Evolutionary conservation across 1,139 yeast species (phyloP).

Genomic region (Scheffersomyces illinoinensis): DNA sequence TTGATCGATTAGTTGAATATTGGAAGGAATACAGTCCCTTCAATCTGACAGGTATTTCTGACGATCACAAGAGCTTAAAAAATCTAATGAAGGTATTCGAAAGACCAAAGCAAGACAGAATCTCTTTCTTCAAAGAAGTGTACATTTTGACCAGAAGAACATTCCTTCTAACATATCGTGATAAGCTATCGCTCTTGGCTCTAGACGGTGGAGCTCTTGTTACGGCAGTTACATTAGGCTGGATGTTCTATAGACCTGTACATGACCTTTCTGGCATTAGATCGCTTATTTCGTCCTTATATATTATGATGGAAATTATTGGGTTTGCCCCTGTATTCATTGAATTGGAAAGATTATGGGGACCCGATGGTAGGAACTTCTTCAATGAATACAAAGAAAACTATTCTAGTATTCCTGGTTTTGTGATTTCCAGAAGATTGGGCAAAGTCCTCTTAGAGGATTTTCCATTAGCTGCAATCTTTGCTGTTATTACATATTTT

Average conservation of each 20-base stretch:
- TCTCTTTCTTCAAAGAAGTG: constrained; percentile 19
- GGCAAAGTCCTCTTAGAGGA: constrained; percentile 23
- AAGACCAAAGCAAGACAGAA: constrained; percentile 10
- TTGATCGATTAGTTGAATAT: constrained; percentile 15
- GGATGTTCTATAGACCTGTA: constrained; percentile 21
- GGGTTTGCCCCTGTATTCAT: constrained; percentile 25
- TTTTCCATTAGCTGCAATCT: constrained; percentile 20
- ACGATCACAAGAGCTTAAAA: constrained; percentile 10
- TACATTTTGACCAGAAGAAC: constrained; percentile 19
- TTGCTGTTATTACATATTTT: constrained; percentile 21
- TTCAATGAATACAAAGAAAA: constrained; percentile 22
- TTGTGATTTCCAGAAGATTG: constrained; percentile 20
- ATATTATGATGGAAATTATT: constrained; percentile 22
- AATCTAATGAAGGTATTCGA: constrained; percentile 11
- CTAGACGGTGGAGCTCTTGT: constrained; percentile 19
- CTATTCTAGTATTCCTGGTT: constrained; percentile 21
- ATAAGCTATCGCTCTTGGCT: constrained; percentile 16
- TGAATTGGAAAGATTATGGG: constrained; percentile 24
- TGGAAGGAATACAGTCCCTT: constrained; percentile 12
- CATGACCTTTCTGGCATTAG: constrained; percentile 22
- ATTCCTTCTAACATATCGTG: constrained; percentile 17
- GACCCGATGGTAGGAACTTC: constrained; percentile 21
- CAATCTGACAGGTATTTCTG: background rate
- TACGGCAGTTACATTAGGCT: constrained; percentile 19
- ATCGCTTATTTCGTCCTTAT: constrained; percentile 19